Evolutionary conservation across 371 early-diverging fungal genomes (phyloP).

Genomic region (Lichtheimia ornata): DNA sequence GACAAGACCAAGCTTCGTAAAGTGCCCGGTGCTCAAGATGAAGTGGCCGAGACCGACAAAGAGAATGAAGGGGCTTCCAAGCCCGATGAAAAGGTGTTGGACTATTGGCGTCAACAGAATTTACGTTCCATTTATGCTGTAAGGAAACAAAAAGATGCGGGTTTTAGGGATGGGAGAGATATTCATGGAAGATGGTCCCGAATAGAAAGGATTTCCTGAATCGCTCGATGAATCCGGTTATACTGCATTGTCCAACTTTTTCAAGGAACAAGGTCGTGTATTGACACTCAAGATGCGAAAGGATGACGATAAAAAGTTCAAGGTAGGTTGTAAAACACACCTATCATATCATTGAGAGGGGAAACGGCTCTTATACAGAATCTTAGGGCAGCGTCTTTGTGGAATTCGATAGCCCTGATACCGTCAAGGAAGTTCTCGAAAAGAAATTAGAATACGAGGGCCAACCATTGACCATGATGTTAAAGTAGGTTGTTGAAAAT

Average conservation of each 20-base stretch:
- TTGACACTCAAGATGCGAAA: conserved; percentile 32
- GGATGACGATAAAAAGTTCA: conserved; percentile 36
- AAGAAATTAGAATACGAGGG: conserved; percentile 22
- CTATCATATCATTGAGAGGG: neutral
- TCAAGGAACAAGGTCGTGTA: conserved; percentile 41
- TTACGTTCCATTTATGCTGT: conserved; percentile 46
- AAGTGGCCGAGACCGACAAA: conserved; percentile 6
- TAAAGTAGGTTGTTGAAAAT: conserved; percentile 22
- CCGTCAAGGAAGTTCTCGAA: conserved; percentile 24
- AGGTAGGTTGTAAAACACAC: no score
- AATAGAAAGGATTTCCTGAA: conserved; percentile 16
- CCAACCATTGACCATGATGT: conserved; percentile 27
- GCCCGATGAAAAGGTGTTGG: no score
- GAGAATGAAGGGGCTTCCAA: conserved; percentile 2
- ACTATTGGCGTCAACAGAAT: conserved; percentile 14
- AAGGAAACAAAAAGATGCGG: conserved; percentile 13
- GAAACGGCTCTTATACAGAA: neutral
- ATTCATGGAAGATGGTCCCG: neutral
- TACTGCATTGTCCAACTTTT: conserved; percentile 15
- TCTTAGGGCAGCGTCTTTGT: conserved; percentile 48
- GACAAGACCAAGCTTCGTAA: conserved; percentile 43
- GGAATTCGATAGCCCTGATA: conserved; percentile 39
- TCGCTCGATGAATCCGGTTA: conserved; percentile 16
- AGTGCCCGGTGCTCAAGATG: conserved; percentile 8
- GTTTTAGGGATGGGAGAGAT: neutral